Conservation (phyloP, 257 asterid genomes). For the Forsythia viridissima region DNA sequence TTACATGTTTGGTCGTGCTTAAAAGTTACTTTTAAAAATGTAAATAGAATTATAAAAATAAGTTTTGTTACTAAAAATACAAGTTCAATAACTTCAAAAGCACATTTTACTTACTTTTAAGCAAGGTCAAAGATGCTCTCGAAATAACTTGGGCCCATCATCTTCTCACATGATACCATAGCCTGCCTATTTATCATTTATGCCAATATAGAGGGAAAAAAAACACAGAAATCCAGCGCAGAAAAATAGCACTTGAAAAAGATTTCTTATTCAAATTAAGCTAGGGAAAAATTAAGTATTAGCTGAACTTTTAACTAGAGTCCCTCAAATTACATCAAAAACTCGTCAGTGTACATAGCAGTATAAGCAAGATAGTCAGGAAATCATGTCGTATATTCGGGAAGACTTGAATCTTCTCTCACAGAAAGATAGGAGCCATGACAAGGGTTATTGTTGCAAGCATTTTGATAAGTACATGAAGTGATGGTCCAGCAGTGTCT, state of each 20-base stretch:
- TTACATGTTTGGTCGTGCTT: background rate
- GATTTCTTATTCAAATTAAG: background rate
- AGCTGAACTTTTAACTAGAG: background rate
- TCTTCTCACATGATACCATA: background rate
- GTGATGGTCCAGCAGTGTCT: slow-evolving; percentile 98
- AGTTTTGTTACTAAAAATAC: no score
- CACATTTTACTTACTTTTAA: background rate
- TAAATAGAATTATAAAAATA: no score
- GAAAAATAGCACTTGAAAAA: background rate
- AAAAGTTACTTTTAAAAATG: no score
- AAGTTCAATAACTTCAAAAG: no score
- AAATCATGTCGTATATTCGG: slow-evolving; percentile 13
- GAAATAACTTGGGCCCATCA: background rate
- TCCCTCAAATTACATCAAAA: slow-evolving; percentile 16
- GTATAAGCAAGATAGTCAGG: slow-evolving; percentile 10
- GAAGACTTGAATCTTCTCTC: slow-evolving; percentile 25
- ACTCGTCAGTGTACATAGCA: slow-evolving; percentile 20
- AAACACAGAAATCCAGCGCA: background rate
- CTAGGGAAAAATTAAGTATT: background rate
- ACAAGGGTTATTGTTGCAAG: slow-evolving; percentile 97
- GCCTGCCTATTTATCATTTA: background rate
- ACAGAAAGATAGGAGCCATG: slow-evolving; percentile 96
- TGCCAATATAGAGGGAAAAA: background rate
- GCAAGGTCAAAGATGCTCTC: background rate
- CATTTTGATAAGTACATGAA: slow-evolving; percentile 96